phyloP scores from a whole-genome alignment of 2,329 filamentous ascomycete genomes.

The Fusarium longipes region DNA sequence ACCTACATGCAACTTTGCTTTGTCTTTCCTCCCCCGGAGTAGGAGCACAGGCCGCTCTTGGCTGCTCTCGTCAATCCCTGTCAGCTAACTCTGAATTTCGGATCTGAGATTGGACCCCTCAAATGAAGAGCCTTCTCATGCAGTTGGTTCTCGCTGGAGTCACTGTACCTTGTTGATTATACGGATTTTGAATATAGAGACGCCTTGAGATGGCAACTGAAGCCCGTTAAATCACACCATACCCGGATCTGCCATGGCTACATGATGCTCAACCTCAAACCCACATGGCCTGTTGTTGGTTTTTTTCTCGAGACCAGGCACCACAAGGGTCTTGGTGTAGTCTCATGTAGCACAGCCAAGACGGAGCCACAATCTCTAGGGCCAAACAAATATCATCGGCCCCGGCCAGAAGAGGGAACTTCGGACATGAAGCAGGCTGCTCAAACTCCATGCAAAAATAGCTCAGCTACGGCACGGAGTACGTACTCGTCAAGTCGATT shows the following conservation, averaged over 20 bases:
- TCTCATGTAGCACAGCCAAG: conserved; percentile 39
- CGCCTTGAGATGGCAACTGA: conserved; percentile 33
- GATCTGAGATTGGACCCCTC: conserved; percentile 44
- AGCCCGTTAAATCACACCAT: conserved; percentile 45
- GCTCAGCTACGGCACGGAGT: conserved; percentile 37
- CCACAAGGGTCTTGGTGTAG: conserved; percentile 36
- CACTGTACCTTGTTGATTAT: conserved; percentile 33
- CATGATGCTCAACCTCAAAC: conserved; percentile 31
- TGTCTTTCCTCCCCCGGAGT: conserved; percentile 12
- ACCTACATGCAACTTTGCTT: conserved; percentile 33
- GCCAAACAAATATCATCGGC: conserved; percentile 31
- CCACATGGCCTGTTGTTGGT: conserved; percentile 42
- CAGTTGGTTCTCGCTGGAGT: conserved; percentile 41
- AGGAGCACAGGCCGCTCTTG: conserved; percentile 33
- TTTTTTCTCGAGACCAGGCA: conserved; percentile 29
- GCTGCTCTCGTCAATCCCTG: conserved; percentile 30
- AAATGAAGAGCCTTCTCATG: conserved; percentile 35
- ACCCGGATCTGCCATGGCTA: conserved; percentile 31
- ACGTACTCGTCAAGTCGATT: conserved; percentile 30
- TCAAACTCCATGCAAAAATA: conserved; percentile 43
- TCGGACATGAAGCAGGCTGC: conserved; percentile 31
- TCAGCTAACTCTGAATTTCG: conserved; percentile 25
- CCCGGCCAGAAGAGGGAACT: conserved; percentile 38
- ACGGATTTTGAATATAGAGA: conserved; percentile 24
- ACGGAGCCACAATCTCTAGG: conserved; percentile 39